A percentile compares a stretch with the other conserved stretches of the same genome.
These are phyloP conservation scores for Leishmania turanica DNA, from an alignment of 208 protist genomes.

Conservation along the genomic window DNA sequence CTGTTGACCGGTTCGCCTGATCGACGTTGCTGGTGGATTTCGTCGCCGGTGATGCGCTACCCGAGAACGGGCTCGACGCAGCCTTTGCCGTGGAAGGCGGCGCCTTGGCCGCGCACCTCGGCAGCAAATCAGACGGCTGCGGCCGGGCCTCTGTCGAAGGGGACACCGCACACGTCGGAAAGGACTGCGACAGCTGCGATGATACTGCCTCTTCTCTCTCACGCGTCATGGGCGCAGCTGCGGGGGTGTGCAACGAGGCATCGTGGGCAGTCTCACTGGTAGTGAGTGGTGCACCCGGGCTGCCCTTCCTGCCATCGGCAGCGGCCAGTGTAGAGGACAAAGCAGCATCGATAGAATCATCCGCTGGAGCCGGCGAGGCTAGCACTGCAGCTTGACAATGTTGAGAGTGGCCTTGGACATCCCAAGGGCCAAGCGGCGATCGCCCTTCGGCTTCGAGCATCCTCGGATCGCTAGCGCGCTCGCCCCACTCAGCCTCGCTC, in stretches of 20 bases:
- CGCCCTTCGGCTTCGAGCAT: background rate
- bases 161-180: background rate
- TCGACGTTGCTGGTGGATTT: background rate
- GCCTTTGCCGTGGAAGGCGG: background rate
- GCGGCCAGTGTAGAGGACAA: background rate
- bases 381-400: conserved; percentile 1
- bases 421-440: background rate
- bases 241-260: background rate
- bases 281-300: background rate
- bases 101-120: background rate
- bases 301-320: background rate
- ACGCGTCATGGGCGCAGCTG: background rate
- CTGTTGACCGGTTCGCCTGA: background rate
- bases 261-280: background rate
- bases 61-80: background rate
- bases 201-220: background rate
- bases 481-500: background rate
- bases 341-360: background rate
- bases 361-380: background rate
- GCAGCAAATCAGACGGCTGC: background rate
- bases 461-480: background rate
- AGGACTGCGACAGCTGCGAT: background rate
- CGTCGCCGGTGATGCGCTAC: background rate
- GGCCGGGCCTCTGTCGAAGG: background rate
- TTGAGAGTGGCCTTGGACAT: background rate